Evolutionary conservation across 305 asterid genomes (phyloP).

Genomic region (Galium porrigens): DNA sequence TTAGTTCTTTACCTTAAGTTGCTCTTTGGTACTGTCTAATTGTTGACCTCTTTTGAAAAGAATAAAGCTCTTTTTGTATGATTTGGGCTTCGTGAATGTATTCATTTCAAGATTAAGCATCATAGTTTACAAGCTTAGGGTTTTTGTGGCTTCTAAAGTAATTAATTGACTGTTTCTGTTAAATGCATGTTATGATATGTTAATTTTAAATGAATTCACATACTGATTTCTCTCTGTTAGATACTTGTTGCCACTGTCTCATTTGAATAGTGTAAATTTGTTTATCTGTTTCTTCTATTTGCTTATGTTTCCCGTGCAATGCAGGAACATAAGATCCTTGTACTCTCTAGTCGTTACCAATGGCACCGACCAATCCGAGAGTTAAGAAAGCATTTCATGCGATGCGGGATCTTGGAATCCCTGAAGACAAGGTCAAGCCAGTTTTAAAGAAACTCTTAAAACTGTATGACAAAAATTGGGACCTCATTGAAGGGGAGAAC

Average conservation of each 20-base stretch:
- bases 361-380: conserved; percentile 30
- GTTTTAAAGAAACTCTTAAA: conserved; percentile 46
- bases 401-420: conserved; percentile 49
- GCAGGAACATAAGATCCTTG: neutral
- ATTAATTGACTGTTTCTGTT: neutral
- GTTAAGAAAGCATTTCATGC: conserved; percentile 50
- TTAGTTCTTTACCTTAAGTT: neutral
- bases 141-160: neutral
- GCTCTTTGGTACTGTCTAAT: neutral
- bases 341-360: conserved; percentile 18
- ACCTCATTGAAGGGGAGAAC: conserved; percentile 56
- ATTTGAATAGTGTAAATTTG: neutral
- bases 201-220: neutral
- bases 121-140: neutral
- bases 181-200: neutral
- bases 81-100: conserved; percentile 19
- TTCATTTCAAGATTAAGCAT: neutral
- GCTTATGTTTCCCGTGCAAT: neutral
- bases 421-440: conserved; percentile 47
- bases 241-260: neutral
- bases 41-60: neutral
- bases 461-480: conserved; percentile 66
- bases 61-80: neutral
- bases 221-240: neutral
- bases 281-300: neutral